Percentiles rank a stretch among this genome's conserved stretches.
Evolutionary conservation across 371 early-diverging fungal genomes (phyloP).

Genomic region (Funneliformis caledonium): DNA sequence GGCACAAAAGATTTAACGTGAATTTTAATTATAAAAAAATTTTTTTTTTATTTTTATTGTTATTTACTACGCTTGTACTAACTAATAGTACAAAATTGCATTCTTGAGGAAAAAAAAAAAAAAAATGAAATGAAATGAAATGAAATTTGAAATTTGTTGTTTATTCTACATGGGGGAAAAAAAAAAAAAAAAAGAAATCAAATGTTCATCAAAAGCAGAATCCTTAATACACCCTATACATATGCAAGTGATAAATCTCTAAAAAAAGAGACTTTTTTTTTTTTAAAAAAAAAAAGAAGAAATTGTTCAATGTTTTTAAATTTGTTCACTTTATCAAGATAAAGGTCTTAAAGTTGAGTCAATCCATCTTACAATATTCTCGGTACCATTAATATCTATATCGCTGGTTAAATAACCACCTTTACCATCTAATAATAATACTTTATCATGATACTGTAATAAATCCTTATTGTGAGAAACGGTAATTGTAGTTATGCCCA

Average conservation of each 20-base stretch:
- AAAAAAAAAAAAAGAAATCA: slow-evolving; percentile 1
- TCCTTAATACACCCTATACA: too few relatives aligned
- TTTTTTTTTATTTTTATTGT: too few relatives aligned
- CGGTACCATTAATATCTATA: slow-evolving; percentile 29
- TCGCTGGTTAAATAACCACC: slow-evolving; percentile 34
- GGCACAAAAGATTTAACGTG: too few relatives aligned
- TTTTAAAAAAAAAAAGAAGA: background rate
- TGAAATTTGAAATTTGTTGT: too few relatives aligned
- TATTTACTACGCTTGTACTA: too few relatives aligned
- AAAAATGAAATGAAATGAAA: too few relatives aligned
- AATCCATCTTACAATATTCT: slow-evolving; percentile 32
- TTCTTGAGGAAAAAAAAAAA: too few relatives aligned
- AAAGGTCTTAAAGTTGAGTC: slow-evolving; percentile 12
- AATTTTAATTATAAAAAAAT: too few relatives aligned
- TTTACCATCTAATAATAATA: slow-evolving; percentile 44
- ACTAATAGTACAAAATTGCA: too few relatives aligned
- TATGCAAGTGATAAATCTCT: background rate
- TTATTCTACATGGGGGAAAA: too few relatives aligned
- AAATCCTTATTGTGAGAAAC: slow-evolving; percentile 67
- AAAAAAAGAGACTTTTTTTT: background rate
- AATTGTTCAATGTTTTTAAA: background rate
- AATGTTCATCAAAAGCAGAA: background rate
- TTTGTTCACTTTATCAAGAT: background rate
- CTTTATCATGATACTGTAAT: slow-evolving; percentile 55
- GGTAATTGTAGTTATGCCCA: slow-evolving; percentile 69